phyloP scores from a whole-genome alignment of 495 filamentous ascomycete species.

The Aspergillus heteromorphus region DNA sequence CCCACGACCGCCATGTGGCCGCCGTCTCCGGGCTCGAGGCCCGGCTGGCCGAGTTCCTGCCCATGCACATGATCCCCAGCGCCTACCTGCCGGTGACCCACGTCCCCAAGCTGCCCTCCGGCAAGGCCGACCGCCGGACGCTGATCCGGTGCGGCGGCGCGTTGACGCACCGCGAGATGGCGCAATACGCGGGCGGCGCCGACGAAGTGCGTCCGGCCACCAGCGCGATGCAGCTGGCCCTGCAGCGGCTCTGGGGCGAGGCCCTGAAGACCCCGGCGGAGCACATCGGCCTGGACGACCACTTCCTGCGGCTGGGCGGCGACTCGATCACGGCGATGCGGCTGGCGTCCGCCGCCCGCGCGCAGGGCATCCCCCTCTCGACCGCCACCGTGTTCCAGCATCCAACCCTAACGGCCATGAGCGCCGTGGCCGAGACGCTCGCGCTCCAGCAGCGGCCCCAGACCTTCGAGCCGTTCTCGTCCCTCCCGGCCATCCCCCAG shows the following conservation, averaged over 20 bases:
- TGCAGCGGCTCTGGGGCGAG: constrained; percentile 19
- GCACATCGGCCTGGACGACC: constrained; percentile 16
- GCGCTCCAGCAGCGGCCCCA: constrained; percentile 3
- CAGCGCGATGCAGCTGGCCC: constrained; percentile 1
- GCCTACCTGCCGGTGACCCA: not conserved
- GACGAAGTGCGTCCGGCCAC: constrained; percentile 5
- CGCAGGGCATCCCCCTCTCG: constrained; percentile 18
- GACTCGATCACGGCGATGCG: constrained; percentile 56
- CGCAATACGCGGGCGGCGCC: constrained; percentile 6
- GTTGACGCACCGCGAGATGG: constrained; percentile 10
- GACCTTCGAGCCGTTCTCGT: constrained; percentile 16
- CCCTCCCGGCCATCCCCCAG: constrained; percentile 22
- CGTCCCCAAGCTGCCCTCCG: constrained; percentile 5
- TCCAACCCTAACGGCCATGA: constrained; percentile 19
- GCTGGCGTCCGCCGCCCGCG: constrained; percentile 33
- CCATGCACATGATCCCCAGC: constrained; percentile 10
- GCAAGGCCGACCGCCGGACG: constrained; percentile 10
- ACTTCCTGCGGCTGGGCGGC: constrained; percentile 51
- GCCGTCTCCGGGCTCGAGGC: constrained; percentile 2
- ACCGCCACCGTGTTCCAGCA: constrained; percentile 30
- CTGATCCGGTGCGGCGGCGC: constrained; percentile 5
- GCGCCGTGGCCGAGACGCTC: constrained; percentile 12
- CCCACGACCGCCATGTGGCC: not conserved
- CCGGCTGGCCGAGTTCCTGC: constrained; percentile 5
- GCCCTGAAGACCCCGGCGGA: constrained; percentile 15